These are phyloP conservation scores for Dovyalis caffra DNA, from an alignment of 345 rosid genomes.

Conservation along the genomic window DNA sequence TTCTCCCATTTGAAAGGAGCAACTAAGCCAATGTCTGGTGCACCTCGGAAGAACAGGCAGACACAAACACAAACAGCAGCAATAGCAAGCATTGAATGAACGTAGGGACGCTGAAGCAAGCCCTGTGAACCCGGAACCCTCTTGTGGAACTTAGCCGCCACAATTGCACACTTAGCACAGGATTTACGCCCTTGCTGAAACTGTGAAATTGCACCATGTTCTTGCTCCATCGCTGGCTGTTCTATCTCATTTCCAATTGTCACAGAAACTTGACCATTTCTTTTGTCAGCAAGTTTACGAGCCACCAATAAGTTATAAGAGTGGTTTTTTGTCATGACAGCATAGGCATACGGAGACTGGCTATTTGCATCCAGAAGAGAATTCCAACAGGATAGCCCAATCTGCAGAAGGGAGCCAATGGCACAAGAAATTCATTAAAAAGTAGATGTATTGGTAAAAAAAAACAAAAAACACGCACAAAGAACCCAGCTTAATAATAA, in stretches of 20 bases:
- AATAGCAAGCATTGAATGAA: conserved; percentile 81
- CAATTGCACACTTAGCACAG: conserved; percentile 59
- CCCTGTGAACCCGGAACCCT: conserved; percentile 51
- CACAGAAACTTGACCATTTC: conserved; percentile 67
- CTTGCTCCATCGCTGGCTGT: conserved; percentile 26
- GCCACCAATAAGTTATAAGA: conserved; percentile 65
- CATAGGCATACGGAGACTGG: conserved; percentile 63
- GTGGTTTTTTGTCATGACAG: conserved; percentile 59
- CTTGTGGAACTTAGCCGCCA: conserved; percentile 43
- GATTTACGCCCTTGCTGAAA: conserved; percentile 30
- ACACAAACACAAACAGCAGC: conserved; percentile 95
- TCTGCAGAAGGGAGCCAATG: conserved; percentile 29
- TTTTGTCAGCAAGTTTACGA: conserved; percentile 61
- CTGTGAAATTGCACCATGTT: conserved; percentile 10
- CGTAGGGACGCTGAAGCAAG: conserved; percentile 68
- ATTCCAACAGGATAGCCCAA: conserved; percentile 73
- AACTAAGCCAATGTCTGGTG: conserved; percentile 52
- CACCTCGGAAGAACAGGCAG: conserved; percentile 71
- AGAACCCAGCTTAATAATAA: background rate
- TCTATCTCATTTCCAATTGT: conserved; percentile 45
- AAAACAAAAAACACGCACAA: background rate
- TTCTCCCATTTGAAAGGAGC: conserved; percentile 82
- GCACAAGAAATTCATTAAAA: background rate
- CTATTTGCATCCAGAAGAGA: conserved; percentile 54
- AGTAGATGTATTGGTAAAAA: background rate